These are phyloP conservation scores for Mycena maculata DNA, from an alignment of 768 basidiomycete species.

Conservation along the genomic window DNA sequence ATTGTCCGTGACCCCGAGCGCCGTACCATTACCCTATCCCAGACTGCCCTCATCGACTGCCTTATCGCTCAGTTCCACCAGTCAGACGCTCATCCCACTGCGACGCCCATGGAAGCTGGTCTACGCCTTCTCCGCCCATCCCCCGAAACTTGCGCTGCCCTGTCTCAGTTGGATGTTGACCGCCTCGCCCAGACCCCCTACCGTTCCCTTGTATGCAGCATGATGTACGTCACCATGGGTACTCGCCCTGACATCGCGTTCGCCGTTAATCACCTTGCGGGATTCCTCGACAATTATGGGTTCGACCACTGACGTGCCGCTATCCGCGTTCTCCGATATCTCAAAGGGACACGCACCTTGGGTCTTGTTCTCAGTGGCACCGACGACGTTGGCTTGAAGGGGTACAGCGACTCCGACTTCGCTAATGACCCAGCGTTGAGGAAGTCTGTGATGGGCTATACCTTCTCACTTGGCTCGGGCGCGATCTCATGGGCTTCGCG, in stretches of 20 bases:
- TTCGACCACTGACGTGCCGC: conserved; percentile 48
- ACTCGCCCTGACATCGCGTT: no score
- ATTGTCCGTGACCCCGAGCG: no score
- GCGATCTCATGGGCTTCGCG: no score
- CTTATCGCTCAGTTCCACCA: conserved; percentile 46
- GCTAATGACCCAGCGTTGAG: no score
- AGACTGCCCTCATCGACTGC: conserved; percentile 44
- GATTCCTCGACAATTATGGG: conserved; percentile 42
- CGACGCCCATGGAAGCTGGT: conserved; percentile 46
- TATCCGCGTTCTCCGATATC: no score
- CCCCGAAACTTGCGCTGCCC: conserved; percentile 17
- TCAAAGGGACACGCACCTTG: conserved; percentile 32
- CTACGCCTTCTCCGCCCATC: conserved; percentile 36
- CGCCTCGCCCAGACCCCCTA: conserved; percentile 39
- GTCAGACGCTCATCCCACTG: no score
- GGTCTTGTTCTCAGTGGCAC: conserved; percentile 26
- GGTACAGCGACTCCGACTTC: no score
- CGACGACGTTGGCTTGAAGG: no score
- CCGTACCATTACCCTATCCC: conserved; percentile 37
- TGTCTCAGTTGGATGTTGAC: conserved; percentile 30
- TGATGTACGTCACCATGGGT: no score
- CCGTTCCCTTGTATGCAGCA: conserved; percentile 33
- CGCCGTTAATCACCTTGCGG: conserved; percentile 40
- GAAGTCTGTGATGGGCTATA: no score
- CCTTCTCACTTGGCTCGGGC: no score